Evolutionary conservation across 2,329 filamentous ascomycete genomes (phyloP).

Genomic region (Aspergillus oerlinghausenensis): DNA sequence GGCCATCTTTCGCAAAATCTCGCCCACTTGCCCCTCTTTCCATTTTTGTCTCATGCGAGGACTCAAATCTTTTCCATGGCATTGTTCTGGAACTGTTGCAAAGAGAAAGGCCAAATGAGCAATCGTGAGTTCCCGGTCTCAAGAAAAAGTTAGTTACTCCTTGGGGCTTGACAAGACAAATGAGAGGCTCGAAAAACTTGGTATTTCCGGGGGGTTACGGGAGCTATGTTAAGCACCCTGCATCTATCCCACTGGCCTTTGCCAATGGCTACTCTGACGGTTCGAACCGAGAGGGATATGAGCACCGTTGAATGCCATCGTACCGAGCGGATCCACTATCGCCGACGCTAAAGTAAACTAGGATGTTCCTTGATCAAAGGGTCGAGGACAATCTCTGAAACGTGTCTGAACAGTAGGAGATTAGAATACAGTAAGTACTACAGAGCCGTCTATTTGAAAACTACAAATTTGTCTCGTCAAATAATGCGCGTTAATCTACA

Average conservation of each 20-base stretch:
- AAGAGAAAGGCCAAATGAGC: neutral
- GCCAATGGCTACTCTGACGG: constrained; percentile 9
- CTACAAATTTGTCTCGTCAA: neutral
- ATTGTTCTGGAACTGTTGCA: constrained; percentile 6
- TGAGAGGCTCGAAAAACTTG: neutral
- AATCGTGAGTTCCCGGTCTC: neutral
- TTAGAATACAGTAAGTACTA: neutral
- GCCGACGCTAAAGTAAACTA: constrained; percentile 11
- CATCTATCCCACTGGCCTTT: constrained; percentile 19
- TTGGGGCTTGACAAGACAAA: neutral
- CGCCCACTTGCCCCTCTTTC: constrained; percentile 8
- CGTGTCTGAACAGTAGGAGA: neutral
- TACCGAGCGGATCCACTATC: constrained; percentile 10
- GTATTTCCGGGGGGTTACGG: constrained; percentile 10
- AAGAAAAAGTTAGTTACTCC: neutral
- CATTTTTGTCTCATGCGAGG: neutral
- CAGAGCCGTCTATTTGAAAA: neutral
- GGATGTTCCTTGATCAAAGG: constrained; percentile 3
- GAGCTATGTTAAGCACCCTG: constrained; percentile 20
- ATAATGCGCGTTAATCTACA: neutral
- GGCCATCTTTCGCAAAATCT: constrained; percentile 2
- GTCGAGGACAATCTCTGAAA: neutral
- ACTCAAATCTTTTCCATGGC: neutral
- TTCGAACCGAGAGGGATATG: neutral
- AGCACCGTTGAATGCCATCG: constrained; percentile 16